phyloP scores from a whole-genome alignment of 1,284 basidiomycete species.

The Puccinia coronata region DNA sequence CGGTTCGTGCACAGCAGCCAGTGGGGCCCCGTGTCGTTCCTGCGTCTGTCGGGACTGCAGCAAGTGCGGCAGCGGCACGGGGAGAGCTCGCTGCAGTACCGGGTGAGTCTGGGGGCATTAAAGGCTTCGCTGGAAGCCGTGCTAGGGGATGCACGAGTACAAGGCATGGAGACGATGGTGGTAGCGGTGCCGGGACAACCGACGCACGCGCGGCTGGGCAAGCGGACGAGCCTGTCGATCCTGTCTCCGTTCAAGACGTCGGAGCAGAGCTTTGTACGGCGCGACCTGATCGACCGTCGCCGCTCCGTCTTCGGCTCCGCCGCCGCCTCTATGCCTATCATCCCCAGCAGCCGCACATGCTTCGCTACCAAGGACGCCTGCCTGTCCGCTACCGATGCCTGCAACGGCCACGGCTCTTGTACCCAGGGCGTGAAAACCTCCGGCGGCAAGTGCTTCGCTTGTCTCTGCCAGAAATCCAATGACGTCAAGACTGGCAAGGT shows the following conservation, averaged over 20 bases:
- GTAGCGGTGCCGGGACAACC: slow-evolving; percentile 9
- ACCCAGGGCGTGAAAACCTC: slow-evolving; percentile 6
- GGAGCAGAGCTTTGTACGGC: slow-evolving; percentile 24
- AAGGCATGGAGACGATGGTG: neutral
- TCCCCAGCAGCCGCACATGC: slow-evolving; percentile 12
- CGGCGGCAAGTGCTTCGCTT: slow-evolving; percentile 28
- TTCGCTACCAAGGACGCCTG: slow-evolving; percentile 1
- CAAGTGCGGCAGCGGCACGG: neutral
- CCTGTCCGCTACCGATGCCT: neutral
- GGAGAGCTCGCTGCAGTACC: slow-evolving; percentile 19
- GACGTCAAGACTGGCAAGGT: slow-evolving; percentile 25
- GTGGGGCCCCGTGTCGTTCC: neutral
- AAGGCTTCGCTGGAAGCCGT: neutral
- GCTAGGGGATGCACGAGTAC: neutral
- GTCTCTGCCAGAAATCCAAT: slow-evolving; percentile 14
- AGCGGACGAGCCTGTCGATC: slow-evolving; percentile 18
- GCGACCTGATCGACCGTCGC: slow-evolving; percentile 15
- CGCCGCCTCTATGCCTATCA: slow-evolving; percentile 2
- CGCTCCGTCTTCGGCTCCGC: neutral
- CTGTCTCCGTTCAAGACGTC: slow-evolving; percentile 24
- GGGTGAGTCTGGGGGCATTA: neutral
- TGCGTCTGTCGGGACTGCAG: slow-evolving; percentile 6
- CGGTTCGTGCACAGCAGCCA: neutral
- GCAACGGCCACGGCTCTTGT: slow-evolving; percentile 30
- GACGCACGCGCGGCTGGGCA: slow-evolving; percentile 11